A percentile compares a stretch with the other conserved stretches of the same genome.
phyloP scores from a whole-genome alignment of 148 eudicot genomes.

The Rhododendron ovatum region DNA sequence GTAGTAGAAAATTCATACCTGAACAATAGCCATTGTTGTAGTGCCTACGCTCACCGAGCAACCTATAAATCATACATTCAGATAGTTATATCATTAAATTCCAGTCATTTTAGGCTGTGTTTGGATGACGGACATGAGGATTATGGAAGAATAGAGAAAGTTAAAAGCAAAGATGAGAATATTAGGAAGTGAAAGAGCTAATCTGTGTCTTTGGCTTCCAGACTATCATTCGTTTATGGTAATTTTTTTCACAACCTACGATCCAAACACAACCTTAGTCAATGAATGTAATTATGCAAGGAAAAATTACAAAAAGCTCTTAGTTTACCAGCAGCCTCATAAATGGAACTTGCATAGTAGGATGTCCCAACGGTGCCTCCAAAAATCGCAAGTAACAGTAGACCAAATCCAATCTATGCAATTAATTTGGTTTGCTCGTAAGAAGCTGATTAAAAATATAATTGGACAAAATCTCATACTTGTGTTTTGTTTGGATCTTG shows the following conservation, averaged over 20 bases:
- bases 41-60: conserved; percentile 41
- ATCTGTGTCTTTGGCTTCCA: not conserved
- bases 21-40: conserved; percentile 51
- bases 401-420: conserved; percentile 54
- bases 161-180: too few species aligned
- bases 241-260: not conserved
- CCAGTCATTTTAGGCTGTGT: not conserved
- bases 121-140: not conserved
- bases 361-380: conserved; percentile 54
- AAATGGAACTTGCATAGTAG: conserved; percentile 51
- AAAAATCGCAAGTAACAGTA: conserved; percentile 41
- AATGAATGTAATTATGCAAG: not conserved
- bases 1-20: conserved; percentile 23
- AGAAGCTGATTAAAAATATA: not conserved
- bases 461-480: not conserved
- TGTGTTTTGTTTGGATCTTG: not conserved
- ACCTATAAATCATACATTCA: conserved; percentile 28
- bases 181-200: not conserved
- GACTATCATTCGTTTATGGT: not conserved
- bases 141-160: not conserved
- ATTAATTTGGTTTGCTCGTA: not conserved
- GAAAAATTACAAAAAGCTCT: not conserved
- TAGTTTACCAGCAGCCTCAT: conserved; percentile 60
- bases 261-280: not conserved
- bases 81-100: not conserved